A percentile compares a stretch with the other conserved stretches of the same genome.
Conservation (phyloP, 1,139 yeast species). For the Candida gigantensis region DNA sequence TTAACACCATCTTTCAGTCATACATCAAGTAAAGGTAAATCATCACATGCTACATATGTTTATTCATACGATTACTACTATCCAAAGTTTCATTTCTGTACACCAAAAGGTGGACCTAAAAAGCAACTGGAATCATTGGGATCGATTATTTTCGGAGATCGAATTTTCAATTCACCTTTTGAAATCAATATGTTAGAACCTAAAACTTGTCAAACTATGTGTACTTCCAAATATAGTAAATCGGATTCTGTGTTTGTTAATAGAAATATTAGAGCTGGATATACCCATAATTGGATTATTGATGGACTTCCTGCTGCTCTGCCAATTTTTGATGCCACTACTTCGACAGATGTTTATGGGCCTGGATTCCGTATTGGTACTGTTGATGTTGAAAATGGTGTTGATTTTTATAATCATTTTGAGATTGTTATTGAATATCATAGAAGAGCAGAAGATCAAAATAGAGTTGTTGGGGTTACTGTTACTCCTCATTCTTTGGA, state of each 20-base stretch:
- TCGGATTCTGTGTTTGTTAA: constrained; percentile 74
- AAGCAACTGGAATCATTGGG: constrained; percentile 91
- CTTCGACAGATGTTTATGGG: constrained; percentile 65
- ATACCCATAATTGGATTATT: constrained; percentile 86
- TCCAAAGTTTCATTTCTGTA: constrained; percentile 80
- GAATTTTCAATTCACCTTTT: constrained; percentile 92
- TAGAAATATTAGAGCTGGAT: constrained; percentile 77
- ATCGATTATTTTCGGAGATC: constrained; percentile 89
- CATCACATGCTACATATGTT: constrained; percentile 55
- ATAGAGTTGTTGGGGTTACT: constrained; percentile 87
- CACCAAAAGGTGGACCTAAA: constrained; percentile 65
- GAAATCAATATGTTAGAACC: constrained; percentile 75
- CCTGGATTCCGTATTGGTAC: constrained; percentile 81
- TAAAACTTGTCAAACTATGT: constrained; percentile 63
- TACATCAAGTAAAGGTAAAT: constrained; percentile 29
- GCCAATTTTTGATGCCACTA: constrained; percentile 53
- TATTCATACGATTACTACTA: constrained; percentile 86
- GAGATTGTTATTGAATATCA: constrained; percentile 82
- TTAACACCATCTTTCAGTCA: constrained; percentile 76
- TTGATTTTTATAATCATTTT: constrained; percentile 77
- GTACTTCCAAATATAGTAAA: constrained; percentile 59
- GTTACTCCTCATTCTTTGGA: constrained; percentile 70
- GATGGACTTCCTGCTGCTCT: constrained; percentile 95
- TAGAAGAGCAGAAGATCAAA: constrained; percentile 62
- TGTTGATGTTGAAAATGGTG: constrained; percentile 49